These are phyloP conservation scores for Populus davidiana DNA, from an alignment of 345 rosid genomes.

Conservation along the genomic window DNA sequence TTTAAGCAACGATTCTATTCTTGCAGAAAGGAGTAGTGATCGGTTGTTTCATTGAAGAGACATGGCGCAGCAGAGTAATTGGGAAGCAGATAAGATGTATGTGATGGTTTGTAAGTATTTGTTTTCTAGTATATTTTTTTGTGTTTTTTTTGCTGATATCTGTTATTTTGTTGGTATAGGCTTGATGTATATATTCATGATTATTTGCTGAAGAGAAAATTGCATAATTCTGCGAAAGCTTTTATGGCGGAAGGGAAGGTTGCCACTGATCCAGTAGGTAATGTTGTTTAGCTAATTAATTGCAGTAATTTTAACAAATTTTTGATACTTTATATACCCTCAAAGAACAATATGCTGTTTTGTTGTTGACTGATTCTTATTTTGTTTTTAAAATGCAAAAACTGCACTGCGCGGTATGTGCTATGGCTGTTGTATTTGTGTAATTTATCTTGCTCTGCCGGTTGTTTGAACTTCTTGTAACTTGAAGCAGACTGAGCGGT, in stretches of 20 bases:
- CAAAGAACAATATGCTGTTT: neutral
- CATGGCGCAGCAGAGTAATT: constrained; percentile 65
- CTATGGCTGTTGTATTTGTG: neutral
- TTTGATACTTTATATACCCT: too few species aligned
- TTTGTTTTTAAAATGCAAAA: neutral
- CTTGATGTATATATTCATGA: constrained; percentile 77
- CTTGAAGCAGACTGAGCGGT: too few species aligned
- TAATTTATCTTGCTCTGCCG: neutral
- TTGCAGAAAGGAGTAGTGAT: constrained; percentile 17
- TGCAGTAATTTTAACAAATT: too few species aligned
- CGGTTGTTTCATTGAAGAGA: neutral
- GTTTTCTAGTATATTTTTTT: neutral
- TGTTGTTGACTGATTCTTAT: neutral
- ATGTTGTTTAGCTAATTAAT: constrained; percentile 10
- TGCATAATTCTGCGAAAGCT: constrained; percentile 63
- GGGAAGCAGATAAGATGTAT: constrained; percentile 76
- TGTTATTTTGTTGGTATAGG: constrained; percentile 27
- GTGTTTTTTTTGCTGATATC: neutral
- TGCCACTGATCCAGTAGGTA: constrained; percentile 70
- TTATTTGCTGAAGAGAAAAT: constrained; percentile 63
- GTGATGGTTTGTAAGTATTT: constrained; percentile 2
- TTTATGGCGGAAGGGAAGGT: constrained; percentile 72
- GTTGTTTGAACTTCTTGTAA: neutral
- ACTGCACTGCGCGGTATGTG: neutral
- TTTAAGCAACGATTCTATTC: constrained; percentile 8